Base-by-base conservation (phyloP, 768 basidiomycete species). In the Pleurotus giganteus region DNA sequence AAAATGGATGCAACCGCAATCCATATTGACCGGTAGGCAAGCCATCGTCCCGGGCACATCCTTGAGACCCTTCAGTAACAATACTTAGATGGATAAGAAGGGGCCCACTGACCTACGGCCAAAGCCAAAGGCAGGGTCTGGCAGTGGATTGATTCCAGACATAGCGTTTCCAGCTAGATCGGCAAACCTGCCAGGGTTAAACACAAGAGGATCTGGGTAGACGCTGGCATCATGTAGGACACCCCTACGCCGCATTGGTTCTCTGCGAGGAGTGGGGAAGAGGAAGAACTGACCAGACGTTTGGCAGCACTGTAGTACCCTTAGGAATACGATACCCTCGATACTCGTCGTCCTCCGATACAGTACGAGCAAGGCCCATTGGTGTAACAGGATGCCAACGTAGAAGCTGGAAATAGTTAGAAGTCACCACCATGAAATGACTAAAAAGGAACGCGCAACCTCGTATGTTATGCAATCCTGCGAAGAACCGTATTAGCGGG, bases 321-420 rank as follows among this genome's bases (percentile, higher is more conserved):
- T 67, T 66, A 13, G 74, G 73, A 34, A 74, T 69, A 41, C 63
- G 64, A 56, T 71, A 72, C 4, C 72, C 72, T 37, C 68, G 64
- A 47, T 69, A 73, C 13, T 69, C 64, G 53, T 73, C 70, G 23
- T 72, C 70, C 21, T 61, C 45, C 8, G 53, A 59, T 17, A 55
- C 39, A 13, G 47, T 26, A 43, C 61, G 63, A 2, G 60, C 55
- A 21, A 65, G 47, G 23, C 54, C 65, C 42, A 67, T 21, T 11
- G 73, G 73, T 1, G 69, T 66, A 5, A 73, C 74, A 23, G 77
- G 78, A 58, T 74, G 71, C 77, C 77, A 78, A 47, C 78, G 65
- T 6, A 79, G 58, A 21, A 73, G 58, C 65, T 69, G n/a, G 31
- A 34, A 49, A n/a, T 28, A 17, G 57, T 23, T 49, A 24, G 21